Percentiles rank a stretch among this genome's conserved stretches.
phyloP scores from a whole-genome alignment of 805 yeast genomes.

The Nakazawaea wyomingensis region DNA sequence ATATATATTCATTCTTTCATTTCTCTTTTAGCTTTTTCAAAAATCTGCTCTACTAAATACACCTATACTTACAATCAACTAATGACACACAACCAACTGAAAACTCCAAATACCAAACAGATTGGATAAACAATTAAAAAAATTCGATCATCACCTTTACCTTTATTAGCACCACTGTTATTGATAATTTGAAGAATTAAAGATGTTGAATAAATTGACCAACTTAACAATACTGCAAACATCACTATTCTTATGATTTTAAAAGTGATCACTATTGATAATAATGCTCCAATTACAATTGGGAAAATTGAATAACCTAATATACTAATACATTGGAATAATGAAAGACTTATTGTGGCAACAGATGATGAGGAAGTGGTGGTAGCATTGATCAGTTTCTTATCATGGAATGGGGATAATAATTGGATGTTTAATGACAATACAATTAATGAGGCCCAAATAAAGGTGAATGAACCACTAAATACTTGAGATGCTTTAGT shows the following conservation, averaged over 20 bases:
- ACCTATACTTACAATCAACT: too few species aligned
- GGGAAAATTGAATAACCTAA: constrained; percentile 55
- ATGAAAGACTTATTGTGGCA: constrained; percentile 35
- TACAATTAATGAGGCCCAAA: constrained; percentile 45
- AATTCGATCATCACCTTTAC: constrained; percentile 49
- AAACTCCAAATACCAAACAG: constrained; percentile 43
- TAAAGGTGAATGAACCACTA: constrained; percentile 47
- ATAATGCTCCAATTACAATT: constrained; percentile 40
- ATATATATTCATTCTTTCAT: too few species aligned
- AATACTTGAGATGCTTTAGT: constrained; percentile 41
- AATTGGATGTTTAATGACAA: constrained; percentile 50
- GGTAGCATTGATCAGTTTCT: constrained; percentile 22
- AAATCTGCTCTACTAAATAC: too few species aligned
- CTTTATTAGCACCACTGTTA: constrained; percentile 31
- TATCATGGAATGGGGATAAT: constrained; percentile 40
- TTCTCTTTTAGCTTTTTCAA: too few species aligned
- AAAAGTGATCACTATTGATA: constrained; percentile 39
- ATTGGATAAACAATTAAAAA: constrained; percentile 51
- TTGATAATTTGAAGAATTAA: constrained; percentile 43
- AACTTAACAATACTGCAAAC: constrained; percentile 35
- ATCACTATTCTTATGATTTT: constrained; percentile 36
- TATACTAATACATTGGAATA: constrained; percentile 51
- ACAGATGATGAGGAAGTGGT: too few species aligned
- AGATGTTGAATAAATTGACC: constrained; percentile 51
- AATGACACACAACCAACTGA: constrained; percentile 51